Base-by-base conservation (phyloP, 2,329 filamentous ascomycete species). In the Proliferodiscus dingleyae region DNA sequence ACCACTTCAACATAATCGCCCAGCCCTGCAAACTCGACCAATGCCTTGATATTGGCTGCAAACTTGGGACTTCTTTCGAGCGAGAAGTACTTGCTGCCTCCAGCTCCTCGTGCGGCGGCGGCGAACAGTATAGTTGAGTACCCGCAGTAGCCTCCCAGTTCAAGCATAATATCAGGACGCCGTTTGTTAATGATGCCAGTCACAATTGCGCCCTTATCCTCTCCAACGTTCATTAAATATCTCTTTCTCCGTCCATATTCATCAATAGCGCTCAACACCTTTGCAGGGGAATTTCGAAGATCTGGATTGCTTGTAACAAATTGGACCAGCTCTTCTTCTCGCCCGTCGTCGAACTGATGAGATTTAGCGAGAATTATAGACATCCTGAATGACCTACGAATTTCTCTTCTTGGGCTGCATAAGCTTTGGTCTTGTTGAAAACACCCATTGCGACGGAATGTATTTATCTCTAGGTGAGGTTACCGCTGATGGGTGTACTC, bases 51-150 rank as follows among this genome's bases (percentile, higher is more conserved):
- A 8, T 90, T 78, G 4, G 80, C 81, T 0, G 79, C 86, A 57
- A 88, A 91, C 52, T 84, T 81, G 1, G 85, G 80, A 56, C 84
- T 87, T 57, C 79, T 71, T 62, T 93, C 88, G 4, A 93, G 69
- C 56, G 81, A 86, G 62, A 77, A 82, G 66, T 89, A 90, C 19
- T 71, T 69, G 53, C 74, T 71, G 3, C 84, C 85, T 9, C 83
- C 84, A 3, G 74, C 75, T 40, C 74, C 71, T 47, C 77, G 76
- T 13, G 87, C 68, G 1, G 83, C 81, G 28, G 80, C 73, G 36
- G 78, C 85, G 59, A 90, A 91, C 1, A 89, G 71, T 48, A 93
- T 80, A 48, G 83, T 82, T 0, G 87, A 91, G 69, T 93, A 93
- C 33, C 87, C 87, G 16, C 89, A 75, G 64, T 91, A 93, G 39